Evolutionary conservation across 202 grass and related monocot genomes (phyloP).

Genomic region (Hordeum pubiflorum): DNA sequence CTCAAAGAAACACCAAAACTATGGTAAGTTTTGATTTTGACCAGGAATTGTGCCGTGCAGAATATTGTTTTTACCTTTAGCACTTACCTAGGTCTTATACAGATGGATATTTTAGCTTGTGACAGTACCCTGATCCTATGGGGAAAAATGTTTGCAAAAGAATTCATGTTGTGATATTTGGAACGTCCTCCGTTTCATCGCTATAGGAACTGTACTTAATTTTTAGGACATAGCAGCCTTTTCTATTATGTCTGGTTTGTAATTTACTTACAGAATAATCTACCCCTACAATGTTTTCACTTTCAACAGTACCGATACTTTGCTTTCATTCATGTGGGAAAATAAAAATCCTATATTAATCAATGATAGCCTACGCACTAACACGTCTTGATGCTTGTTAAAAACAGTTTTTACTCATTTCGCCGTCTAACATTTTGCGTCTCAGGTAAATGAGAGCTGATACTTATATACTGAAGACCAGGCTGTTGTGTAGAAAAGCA

Average conservation of each 20-base stretch:
- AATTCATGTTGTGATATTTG: neutral
- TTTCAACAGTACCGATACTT: neutral
- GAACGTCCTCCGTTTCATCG: neutral
- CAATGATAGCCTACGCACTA: neutral
- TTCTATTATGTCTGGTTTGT: neutral
- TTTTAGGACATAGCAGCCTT: neutral
- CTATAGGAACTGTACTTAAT: neutral
- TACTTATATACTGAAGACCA: constrained; percentile 16
- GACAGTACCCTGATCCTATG: neutral
- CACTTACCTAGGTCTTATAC: neutral
- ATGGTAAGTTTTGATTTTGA: constrained; percentile 48
- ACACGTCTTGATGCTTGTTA: neutral
- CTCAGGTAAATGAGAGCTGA: constrained; percentile 44
- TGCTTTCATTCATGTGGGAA: neutral
- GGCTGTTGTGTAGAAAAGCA: neutral
- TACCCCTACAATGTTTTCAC: neutral
- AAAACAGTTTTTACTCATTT: neutral
- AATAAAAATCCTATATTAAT: neutral
- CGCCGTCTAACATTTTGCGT: constrained; percentile 10
- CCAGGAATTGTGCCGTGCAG: neutral
- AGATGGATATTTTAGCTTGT: neutral
- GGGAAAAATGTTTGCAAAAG: neutral
- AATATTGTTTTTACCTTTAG: neutral
- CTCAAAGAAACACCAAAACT: constrained; percentile 92
- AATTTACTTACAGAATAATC: neutral